Evolutionary conservation across 331 rosid species (phyloP), one percentile per base, ranked within the genome.

Genomic region (Arachis monticola): DNA sequence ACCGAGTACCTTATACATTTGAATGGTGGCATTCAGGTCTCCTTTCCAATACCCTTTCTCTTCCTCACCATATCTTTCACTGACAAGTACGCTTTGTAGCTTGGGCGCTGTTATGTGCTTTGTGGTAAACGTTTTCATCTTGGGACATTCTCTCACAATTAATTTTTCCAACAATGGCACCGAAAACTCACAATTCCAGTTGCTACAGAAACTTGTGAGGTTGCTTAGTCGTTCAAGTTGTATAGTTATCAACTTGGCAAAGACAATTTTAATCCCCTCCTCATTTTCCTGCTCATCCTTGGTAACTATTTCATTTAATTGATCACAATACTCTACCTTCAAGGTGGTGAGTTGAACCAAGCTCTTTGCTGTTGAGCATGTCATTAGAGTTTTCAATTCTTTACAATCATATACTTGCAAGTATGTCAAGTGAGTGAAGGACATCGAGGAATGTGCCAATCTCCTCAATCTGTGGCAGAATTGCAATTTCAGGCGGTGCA

Each of bases 131-230:
- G 3, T 75, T 32, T 55, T 3, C 84, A 80, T 61, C 11, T 0
- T 7, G 0, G 62, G 72, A 38, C 84, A 80, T 0, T 70, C 46
- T 5, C 13, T 64, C 60, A 81, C 46, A 12, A 41, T n/a, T 40
- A 81, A 3, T n/a, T 52, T 50, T 47, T 81, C 81, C 45, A 81
- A 2, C 8, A 60, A 57, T 7, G 71, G 81, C 46, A 69, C 69
- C n/a, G 45, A 7, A 14, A 80, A 69, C 14, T 40, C 0, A 5
- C 14, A 53, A 0, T 38, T 48, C 31, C 27, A 0, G 22, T 8
- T 8, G 27, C 56, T 30, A 38, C 80, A 80, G 44, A 80, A 80
- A 55, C 77, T 69, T 8, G 10, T 12, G n/a, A 81, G 55, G 0
- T 2, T 6, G 0, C 2, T 0, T 7, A 81, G 27, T 6, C 2